Percentiles rank a stretch among this genome's conserved stretches.
Evolutionary conservation across 169 alveolate genomes (phyloP).

Genomic region (Neospora caninum): DNA sequence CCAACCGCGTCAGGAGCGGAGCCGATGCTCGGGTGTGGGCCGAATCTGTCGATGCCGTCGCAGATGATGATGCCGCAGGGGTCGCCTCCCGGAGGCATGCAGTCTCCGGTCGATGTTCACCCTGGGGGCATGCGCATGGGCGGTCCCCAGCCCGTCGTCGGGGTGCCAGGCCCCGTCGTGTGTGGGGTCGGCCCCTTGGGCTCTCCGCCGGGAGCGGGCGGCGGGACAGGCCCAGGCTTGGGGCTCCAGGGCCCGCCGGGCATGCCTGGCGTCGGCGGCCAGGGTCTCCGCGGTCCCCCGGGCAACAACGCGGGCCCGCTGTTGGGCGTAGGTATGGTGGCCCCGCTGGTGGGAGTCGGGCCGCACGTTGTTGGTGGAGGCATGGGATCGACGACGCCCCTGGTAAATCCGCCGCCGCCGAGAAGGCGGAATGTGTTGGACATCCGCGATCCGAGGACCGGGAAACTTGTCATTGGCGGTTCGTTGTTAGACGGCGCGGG

Average conservation of each 20-base stretch:
- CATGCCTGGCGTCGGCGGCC: not conserved
- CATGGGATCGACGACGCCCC: not conserved
- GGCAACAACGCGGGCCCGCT: not conserved
- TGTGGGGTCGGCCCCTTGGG: not conserved
- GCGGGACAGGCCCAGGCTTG: not conserved
- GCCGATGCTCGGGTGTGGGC: not conserved
- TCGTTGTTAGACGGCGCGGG: not conserved
- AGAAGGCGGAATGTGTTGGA: not conserved
- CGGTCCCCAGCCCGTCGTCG: not conserved
- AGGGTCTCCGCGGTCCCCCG: not conserved
- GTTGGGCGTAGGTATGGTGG: not conserved
- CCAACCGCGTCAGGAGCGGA: not conserved
- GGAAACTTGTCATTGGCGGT: not conserved
- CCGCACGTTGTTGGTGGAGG: not conserved
- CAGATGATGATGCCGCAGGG: conserved; percentile 2
- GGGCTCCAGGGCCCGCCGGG: not conserved
- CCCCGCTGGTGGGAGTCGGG: not conserved
- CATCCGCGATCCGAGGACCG: not conserved
- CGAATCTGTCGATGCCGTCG: not conserved
- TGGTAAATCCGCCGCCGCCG: conserved; percentile 2
- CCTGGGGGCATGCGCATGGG: not conserved
- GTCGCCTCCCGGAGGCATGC: not conserved
- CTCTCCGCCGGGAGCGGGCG: not conserved
- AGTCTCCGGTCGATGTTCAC: not conserved
- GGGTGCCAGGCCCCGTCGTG: not conserved